These are phyloP conservation scores for Populus davidiana DNA, from an alignment of 345 rosid species.

Conservation along the genomic window DNA sequence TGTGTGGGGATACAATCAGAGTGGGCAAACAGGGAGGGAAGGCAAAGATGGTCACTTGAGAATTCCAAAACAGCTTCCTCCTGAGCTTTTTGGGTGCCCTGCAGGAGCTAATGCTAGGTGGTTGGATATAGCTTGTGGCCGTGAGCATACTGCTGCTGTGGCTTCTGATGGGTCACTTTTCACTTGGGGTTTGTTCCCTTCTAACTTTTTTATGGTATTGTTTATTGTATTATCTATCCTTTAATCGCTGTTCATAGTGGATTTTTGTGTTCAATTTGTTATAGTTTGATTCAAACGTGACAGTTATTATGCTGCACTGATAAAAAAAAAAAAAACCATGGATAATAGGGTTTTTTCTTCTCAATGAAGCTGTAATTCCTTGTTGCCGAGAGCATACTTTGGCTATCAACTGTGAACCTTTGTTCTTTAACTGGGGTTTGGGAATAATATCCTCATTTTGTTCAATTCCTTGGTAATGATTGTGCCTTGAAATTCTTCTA, in stretches of 20 bases:
- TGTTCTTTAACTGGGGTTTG: background rate
- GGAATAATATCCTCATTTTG: background rate
- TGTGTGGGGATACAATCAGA: conserved; percentile 93
- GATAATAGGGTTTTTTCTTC: background rate
- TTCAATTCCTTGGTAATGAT: too few species aligned
- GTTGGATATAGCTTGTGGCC: conserved; percentile 92
- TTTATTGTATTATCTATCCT: background rate
- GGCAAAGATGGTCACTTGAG: conserved; percentile 68
- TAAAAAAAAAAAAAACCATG: too few species aligned
- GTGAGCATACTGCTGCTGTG: conserved; percentile 90
- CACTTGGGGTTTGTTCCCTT: conserved; percentile 73
- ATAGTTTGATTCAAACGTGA: background rate
- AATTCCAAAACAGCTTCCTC: conserved; percentile 90
- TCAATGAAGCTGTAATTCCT: background rate
- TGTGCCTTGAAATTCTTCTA: too few species aligned
- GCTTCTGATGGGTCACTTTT: conserved; percentile 97
- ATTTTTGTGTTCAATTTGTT: background rate
- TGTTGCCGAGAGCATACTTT: background rate
- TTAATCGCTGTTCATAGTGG: background rate
- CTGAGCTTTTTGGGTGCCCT: conserved; percentile 88
- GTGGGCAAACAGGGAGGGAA: conserved; percentile 88
- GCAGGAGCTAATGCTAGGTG: conserved; percentile 73
- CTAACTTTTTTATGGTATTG: background rate
- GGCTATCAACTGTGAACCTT: background rate
- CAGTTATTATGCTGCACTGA: background rate